A percentile compares a stretch with the other conserved stretches of the same genome.
These are phyloP conservation scores for Verticillium nubilum DNA, from an alignment of 2,329 filamentous ascomycete genomes.

Conservation along the genomic window DNA sequence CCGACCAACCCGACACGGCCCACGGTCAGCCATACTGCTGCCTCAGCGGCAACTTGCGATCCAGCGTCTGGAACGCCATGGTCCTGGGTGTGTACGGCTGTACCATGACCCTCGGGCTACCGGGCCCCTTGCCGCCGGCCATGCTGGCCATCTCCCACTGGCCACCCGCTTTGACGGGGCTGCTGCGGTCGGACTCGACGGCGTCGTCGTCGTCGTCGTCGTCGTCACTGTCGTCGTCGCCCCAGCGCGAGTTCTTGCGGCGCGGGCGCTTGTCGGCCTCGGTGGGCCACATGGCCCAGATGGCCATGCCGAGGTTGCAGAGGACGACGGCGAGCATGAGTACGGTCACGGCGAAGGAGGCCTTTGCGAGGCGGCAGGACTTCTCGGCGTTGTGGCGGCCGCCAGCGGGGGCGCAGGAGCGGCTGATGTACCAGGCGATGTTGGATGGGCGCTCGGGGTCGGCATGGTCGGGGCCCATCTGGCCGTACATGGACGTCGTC, in stretches of 20 bases:
- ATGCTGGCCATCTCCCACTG: conserved; percentile 56
- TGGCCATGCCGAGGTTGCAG: conserved; percentile 50
- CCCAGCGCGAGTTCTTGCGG: background rate
- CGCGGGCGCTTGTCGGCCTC: conserved; percentile 36
- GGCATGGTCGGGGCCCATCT: conserved; percentile 67
- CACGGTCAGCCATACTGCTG: conserved; percentile 17
- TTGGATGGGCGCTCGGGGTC: conserved; percentile 58
- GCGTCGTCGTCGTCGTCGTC: conserved; percentile 36
- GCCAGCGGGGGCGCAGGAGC: conserved; percentile 59
- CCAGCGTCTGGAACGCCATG: conserved; percentile 60
- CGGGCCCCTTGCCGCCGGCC: conserved; percentile 19
- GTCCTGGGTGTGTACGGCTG: conserved; percentile 59
- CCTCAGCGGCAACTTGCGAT: conserved; percentile 50
- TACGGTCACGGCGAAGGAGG: conserved; percentile 56
- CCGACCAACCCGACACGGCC: background rate
- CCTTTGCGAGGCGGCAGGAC: conserved; percentile 65
- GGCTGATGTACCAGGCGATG: conserved; percentile 69
- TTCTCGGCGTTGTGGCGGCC: conserved; percentile 44
- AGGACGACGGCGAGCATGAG: conserved; percentile 62
- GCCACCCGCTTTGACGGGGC: conserved; percentile 31
- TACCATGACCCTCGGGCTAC: conserved; percentile 25
- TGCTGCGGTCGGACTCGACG: conserved; percentile 20
- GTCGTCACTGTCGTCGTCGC: conserved; percentile 24
- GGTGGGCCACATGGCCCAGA: conserved; percentile 55
- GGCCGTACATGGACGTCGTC: conserved; percentile 60